phyloP scores from a whole-genome alignment of 2,329 filamentous ascomycete species.

The Fusarium succisae region DNA sequence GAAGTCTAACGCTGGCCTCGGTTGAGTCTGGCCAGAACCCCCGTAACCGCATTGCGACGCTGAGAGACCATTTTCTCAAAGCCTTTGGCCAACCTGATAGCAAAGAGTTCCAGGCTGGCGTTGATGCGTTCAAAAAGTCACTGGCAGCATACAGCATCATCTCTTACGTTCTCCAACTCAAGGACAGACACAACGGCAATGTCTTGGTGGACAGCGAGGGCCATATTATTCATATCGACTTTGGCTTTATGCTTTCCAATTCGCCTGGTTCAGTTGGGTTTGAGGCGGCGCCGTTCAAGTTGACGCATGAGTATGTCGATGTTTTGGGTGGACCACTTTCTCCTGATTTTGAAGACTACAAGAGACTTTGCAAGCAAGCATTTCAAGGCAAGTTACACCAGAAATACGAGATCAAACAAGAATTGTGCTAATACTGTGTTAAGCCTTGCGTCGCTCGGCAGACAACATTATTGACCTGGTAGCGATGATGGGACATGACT shows the following conservation, averaged over 20 bases:
- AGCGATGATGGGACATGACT: slow-evolving; percentile 84
- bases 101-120: slow-evolving; percentile 74
- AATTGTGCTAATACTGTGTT: slow-evolving; percentile 10
- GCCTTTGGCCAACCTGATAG: slow-evolving; percentile 77
- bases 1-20: slow-evolving; percentile 79
- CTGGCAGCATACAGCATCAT: slow-evolving; percentile 88
- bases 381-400: slow-evolving; percentile 72
- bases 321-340: slow-evolving; percentile 79
- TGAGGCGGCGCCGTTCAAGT: slow-evolving; percentile 86
- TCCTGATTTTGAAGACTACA: slow-evolving; percentile 78
- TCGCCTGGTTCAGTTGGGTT: slow-evolving; percentile 86
- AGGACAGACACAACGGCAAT: slow-evolving; percentile 88
- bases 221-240: slow-evolving; percentile 89
- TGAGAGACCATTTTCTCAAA: slow-evolving; percentile 84
- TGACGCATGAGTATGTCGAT: slow-evolving; percentile 87
- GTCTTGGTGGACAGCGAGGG: slow-evolving; percentile 86
- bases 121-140: slow-evolving; percentile 83
- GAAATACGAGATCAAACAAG: background rate
- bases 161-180: slow-evolving; percentile 83
- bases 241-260: slow-evolving; percentile 90
- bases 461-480: slow-evolving; percentile 85
- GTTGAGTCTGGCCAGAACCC: slow-evolving; percentile 79
- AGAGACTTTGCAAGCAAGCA: slow-evolving; percentile 81
- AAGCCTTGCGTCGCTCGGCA: slow-evolving; percentile 78
- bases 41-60: slow-evolving; percentile 78